Conservation (phyloP, 2,329 filamentous ascomycete genomes). For the Fusarium clavum region DNA sequence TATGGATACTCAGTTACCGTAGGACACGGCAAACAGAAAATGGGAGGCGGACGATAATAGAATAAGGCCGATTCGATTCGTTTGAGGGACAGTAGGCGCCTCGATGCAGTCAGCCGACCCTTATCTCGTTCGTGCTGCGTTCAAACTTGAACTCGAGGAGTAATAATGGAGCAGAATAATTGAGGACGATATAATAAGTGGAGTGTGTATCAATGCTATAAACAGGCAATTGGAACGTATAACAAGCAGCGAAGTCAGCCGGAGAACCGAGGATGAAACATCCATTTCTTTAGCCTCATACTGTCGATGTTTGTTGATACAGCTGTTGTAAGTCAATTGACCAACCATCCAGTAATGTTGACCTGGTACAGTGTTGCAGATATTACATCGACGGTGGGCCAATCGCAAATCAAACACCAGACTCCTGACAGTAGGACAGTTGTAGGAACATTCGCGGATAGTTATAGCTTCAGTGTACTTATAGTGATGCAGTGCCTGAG, state of each 20-base stretch:
- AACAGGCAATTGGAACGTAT: background rate
- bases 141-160: background rate
- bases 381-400: constrained; percentile 1
- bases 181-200: background rate
- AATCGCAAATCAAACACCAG: constrained; percentile 22
- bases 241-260: background rate
- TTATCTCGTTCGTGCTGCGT: constrained; percentile 21
- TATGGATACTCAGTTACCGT: constrained; percentile 8
- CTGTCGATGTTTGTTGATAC: constrained; percentile 11
- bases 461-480: constrained; percentile 15
- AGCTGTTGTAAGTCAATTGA: background rate
- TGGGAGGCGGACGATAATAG: constrained; percentile 19
- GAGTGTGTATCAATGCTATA: background rate
- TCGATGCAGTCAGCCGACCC: constrained; percentile 30
- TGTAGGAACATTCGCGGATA: constrained; percentile 1
- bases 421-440: background rate
- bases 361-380: constrained; percentile 11
- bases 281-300: background rate
- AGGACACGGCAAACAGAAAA: constrained; percentile 7
- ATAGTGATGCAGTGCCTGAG: constrained; percentile 1
- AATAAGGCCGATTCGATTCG: constrained; percentile 1
- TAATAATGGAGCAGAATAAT: background rate
- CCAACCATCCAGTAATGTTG: background rate
- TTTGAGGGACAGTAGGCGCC: constrained; percentile 17
- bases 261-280: constrained; percentile 7